These are phyloP conservation scores for Rosa rugosa DNA, from an alignment of 306 rosid species.

Conservation along the genomic window DNA sequence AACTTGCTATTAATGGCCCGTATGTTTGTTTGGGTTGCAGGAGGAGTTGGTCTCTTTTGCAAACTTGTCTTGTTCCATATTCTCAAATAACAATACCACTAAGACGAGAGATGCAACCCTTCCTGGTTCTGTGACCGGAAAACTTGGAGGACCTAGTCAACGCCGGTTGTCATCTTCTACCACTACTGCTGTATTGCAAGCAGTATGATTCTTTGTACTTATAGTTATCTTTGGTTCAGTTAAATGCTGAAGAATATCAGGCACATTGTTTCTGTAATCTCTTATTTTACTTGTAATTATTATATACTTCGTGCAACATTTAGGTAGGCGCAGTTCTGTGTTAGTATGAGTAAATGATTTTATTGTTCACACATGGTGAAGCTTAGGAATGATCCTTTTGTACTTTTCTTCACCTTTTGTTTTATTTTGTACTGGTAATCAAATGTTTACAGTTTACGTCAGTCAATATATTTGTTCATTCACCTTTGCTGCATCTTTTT, in stretches of 20 bases:
- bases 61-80: constrained; percentile 61
- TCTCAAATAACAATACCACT: constrained; percentile 46
- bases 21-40: constrained; percentile 45
- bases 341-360: not conserved
- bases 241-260: not conserved
- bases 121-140: constrained; percentile 87
- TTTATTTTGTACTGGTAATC: not conserved
- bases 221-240: constrained; percentile 19
- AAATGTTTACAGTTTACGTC: not conserved
- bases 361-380: not conserved
- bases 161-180: constrained; percentile 74
- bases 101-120: constrained; percentile 45
- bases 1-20: constrained; percentile 21
- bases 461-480: constrained; percentile 2
- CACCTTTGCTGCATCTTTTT: not conserved
- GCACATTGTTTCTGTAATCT: not conserved
- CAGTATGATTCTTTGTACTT: constrained; percentile 52
- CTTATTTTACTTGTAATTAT: not conserved
- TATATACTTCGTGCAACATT: not conserved
- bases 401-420: too few relatives aligned
- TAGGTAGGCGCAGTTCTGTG: not conserved
- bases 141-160: constrained; percentile 98
- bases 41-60: constrained; percentile 72
- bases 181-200: constrained; percentile 68
- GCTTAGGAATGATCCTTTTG: not conserved